Percentiles rank a stretch among this genome's conserved stretches.
These are phyloP conservation scores for Mucor saturninus DNA, from an alignment of 371 early-diverging fungal species.

Conservation along the genomic window DNA sequence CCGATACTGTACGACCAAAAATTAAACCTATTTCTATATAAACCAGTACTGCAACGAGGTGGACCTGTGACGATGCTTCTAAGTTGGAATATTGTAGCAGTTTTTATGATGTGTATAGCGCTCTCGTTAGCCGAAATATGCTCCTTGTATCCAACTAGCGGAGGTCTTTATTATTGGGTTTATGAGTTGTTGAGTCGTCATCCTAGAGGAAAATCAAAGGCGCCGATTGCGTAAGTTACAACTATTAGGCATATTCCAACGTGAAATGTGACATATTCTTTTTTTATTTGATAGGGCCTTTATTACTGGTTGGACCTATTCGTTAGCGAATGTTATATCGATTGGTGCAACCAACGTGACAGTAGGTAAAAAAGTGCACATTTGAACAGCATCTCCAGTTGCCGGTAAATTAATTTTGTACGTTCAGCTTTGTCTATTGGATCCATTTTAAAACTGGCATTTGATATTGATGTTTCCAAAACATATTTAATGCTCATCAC, in stretches of 20 bases:
- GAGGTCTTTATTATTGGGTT: slow-evolving; percentile 72
- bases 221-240: slow-evolving; percentile 39
- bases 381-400: too few species aligned
- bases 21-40: neutral
- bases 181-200: slow-evolving; percentile 37
- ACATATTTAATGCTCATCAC: slow-evolving; percentile 34
- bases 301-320: slow-evolving; percentile 52
- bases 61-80: slow-evolving; percentile 48
- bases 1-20: neutral
- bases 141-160: slow-evolving; percentile 72
- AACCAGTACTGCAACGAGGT: slow-evolving; percentile 42
- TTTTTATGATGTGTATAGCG: slow-evolving; percentile 66
- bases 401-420: neutral
- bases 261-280: neutral
- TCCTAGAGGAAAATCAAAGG: slow-evolving; percentile 22
- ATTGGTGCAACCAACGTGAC: slow-evolving; percentile 50
- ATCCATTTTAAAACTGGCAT: slow-evolving; percentile 33
- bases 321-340: slow-evolving; percentile 43
- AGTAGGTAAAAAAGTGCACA: slow-evolving; percentile 29
- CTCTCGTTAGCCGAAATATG: slow-evolving; percentile 76
- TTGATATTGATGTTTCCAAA: slow-evolving; percentile 26
- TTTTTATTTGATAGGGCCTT: slow-evolving; percentile 34
- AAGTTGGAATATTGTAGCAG: slow-evolving; percentile 66
- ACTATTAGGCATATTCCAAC: neutral
- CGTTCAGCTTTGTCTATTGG: slow-evolving; percentile 28